Evolutionary conservation across 106 monocot species (phyloP).

Genomic region (Allium fistulosum): DNA sequence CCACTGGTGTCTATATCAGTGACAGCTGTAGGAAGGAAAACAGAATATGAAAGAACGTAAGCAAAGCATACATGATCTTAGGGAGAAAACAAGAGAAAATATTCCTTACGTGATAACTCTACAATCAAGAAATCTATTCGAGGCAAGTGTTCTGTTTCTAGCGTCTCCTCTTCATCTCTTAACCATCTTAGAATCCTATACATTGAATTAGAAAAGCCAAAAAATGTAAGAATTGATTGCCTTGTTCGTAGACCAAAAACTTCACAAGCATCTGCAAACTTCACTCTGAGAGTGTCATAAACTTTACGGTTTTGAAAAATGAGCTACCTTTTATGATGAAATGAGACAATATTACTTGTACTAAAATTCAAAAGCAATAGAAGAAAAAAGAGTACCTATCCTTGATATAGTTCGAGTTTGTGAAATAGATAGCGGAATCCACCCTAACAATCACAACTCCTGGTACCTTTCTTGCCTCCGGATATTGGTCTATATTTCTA

Average conservation of each 20-base stretch:
- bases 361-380: too few species aligned
- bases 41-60: not conserved
- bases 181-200: conserved; percentile 60
- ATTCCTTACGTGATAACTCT: conserved; percentile 55
- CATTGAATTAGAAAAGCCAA: too few species aligned
- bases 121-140: conserved; percentile 44
- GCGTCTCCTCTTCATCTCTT: conserved; percentile 43
- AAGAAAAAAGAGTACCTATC: conserved; percentile 23
- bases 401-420: conserved; percentile 43
- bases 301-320: too few species aligned
- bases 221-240: too few species aligned
- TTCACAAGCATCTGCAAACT: not conserved
- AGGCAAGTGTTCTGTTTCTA: conserved; percentile 15
- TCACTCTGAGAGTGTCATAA: not conserved
- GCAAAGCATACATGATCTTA: not conserved
- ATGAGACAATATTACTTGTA: too few species aligned
- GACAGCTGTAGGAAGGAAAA: conserved; percentile 36
- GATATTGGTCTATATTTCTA: conserved; percentile 44
- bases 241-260: not conserved
- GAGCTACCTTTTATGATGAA: too few species aligned
- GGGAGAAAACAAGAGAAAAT: not conserved
- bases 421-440: conserved; percentile 46
- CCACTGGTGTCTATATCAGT: conserved; percentile 54
- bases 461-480: conserved; percentile 33
- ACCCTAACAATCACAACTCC: conserved; percentile 41